Base-by-base conservation (phyloP, 225 moss, liverwort and hornwort species). In the Takakia lepidozioides region DNA sequence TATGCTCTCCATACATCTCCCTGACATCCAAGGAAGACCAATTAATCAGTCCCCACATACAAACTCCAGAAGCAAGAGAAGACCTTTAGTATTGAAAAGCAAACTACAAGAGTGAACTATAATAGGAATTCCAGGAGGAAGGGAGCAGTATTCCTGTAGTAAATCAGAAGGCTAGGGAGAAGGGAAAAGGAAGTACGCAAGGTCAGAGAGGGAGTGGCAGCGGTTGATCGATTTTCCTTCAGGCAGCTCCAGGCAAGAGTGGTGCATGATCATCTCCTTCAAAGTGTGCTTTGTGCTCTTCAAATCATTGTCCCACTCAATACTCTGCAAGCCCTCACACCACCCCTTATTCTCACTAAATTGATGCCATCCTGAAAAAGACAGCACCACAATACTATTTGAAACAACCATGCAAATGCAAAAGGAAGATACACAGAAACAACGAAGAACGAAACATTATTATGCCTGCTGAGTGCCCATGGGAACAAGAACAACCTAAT, bases 231-330 rank as follows among this genome's bases (percentile, higher is more conserved):
- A 25, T 70, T 86, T 93, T 23, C 83, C 93, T 55, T 93, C 88
- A 4, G 72, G 30, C 38, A 74, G 68, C 56, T 93, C 93, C 61
- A 93, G 68, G 32, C 69, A 71, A 3, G 88, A 86, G 25, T 79
- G 57, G 43, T 76, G 78, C 86, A 86, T 76, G 55, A 93, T 83
- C 93, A 93, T 88, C 65, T 88, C 93, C 70, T 79, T 81, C 57
- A 86, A 35, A 5, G 85, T 83, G 63, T 88, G 67, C 24, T 93
- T 93, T 1, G 88, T 81, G 66, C 88, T 61, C 52, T 93, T 86
- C 19, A 88, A 51, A 49, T 82, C 81, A 48, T 93, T 86, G 57
- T 93, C 88, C 93, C 93, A 93, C 45, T 69, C 63, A 19, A 84
- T 53, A 52, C 84, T 73, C 65, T 74, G 64, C 30, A n/a, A n/a